Base-by-base conservation (phyloP, 2,329 filamentous ascomycete genomes). In the Mariannaea elegans region DNA sequence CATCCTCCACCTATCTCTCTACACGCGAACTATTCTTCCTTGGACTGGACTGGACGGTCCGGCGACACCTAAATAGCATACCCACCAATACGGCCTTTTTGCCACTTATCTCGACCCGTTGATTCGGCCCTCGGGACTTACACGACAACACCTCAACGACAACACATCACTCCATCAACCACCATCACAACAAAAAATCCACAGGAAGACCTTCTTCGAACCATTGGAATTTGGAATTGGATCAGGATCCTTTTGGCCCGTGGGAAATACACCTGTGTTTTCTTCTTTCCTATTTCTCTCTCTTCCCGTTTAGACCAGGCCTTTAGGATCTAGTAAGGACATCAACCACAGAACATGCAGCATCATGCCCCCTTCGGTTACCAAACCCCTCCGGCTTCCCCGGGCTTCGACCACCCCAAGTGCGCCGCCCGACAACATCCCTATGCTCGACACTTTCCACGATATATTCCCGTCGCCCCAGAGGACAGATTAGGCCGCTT, bases 401-500 rank as follows among this genome's bases (percentile, higher is more conserved):
- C 84, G 61, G 77, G 78, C 59, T 82, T 84, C 78, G 81, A 84
- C 71, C 77, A 80, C 63, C 71, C 73, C 65, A 82, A 82, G 74
- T 81, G 77, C 69, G 71, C 75, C 51, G 76, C 77, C 63, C 77
- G 79, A 75, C 76, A 73, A 55, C 64, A 36, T 14, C 12, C 7
- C 62, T 72, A 72, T 34, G 64, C 74, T 16, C 76, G 78, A 61
- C 75, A 75, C 61, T 81, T 76, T 65, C 78, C 77, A 61, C 79
- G 79, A 68, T 86, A 79, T 71, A 78, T 84, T 54, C 88, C 87
- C 63, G 80, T 85, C 70, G 78, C 87, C 56, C 93, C 94, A 39
- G 92, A 97, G 84, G 92, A 94, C 74, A 89, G 93, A 73, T 80
- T 98, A 82, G 94, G 94, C 77, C 87, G 89, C 69, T 84, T 94